These are phyloP conservation scores for Liquidambar formosana DNA, from an alignment of 164 flowering plant genomes.

Conservation along the genomic window DNA sequence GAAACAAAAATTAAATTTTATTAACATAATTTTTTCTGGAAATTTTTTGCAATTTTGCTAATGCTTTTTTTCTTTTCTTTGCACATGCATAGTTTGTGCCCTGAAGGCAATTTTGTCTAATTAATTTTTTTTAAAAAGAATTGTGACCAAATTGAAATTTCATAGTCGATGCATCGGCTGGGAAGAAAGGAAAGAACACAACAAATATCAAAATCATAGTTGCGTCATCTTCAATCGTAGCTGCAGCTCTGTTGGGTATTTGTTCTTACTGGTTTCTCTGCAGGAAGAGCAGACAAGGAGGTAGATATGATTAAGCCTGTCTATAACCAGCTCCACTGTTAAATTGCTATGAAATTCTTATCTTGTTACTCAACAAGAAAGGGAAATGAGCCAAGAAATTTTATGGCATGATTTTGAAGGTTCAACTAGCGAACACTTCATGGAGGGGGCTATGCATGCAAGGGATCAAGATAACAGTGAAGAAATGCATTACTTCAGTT, in stretches of 20 bases:
- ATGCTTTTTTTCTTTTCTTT: no score
- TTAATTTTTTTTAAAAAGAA: not conserved
- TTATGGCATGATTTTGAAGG: not conserved
- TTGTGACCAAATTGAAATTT: not conserved
- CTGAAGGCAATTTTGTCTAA: not conserved
- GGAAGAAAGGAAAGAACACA: constrained; percentile 13
- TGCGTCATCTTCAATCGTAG: not conserved
- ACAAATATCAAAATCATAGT: not conserved
- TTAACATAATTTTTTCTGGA: no score
- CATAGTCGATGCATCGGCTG: not conserved
- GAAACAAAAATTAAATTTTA: no score
- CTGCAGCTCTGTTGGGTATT: constrained; percentile 11
- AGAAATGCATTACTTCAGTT: constrained; percentile 17
- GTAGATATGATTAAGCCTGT: not conserved
- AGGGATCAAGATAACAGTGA: constrained; percentile 4
- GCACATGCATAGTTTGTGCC: no score
- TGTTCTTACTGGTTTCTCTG: not conserved
- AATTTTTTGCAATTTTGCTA: no score
- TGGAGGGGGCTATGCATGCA: not conserved
- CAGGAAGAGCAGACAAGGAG: constrained; percentile 6
- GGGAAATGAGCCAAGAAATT: constrained; percentile 8
- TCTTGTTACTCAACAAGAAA: not conserved
- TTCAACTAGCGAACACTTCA: not conserved
- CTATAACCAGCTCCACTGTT: not conserved
- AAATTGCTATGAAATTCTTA: not conserved